These are phyloP conservation scores for Quercus variabilis DNA, from an alignment of 306 rosid species.

Conservation along the genomic window DNA sequence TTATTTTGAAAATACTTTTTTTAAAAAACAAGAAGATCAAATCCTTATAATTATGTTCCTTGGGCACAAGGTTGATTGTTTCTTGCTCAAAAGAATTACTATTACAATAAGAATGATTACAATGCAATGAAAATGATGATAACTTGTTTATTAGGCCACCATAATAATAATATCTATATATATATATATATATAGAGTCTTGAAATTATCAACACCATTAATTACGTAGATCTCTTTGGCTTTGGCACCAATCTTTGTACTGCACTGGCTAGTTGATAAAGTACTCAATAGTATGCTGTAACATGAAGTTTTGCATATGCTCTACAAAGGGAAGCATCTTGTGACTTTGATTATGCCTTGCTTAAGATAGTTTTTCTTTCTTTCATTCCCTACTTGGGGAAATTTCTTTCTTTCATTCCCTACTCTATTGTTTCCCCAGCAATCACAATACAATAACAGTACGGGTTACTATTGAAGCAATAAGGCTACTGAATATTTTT, in stretches of 20 bases:
- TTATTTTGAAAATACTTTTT: no score
- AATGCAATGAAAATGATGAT: neutral
- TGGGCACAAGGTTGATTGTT: no score
- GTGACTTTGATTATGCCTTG: conserved; percentile 22
- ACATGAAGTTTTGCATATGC: neutral
- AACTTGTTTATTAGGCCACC: neutral
- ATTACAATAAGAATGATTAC: neutral
- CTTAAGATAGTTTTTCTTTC: conserved; percentile 18
- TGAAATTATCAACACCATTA: neutral
- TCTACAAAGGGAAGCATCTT: neutral
- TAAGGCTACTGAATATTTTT: no score
- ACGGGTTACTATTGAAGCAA: neutral
- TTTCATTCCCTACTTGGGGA: neutral
- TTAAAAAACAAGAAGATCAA: no score
- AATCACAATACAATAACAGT: neutral
- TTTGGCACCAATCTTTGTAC: neutral
- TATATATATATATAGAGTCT: neutral
- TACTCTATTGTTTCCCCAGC: neutral
- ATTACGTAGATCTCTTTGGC: neutral
- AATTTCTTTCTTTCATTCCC: neutral
- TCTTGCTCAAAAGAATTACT: no score
- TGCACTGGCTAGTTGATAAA: neutral
- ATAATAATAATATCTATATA: no score
- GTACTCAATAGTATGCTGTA: neutral
- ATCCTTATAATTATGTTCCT: no score